Conservation (phyloP, 768 basidiomycete genomes). For the Strobilomyces confusus region DNA sequence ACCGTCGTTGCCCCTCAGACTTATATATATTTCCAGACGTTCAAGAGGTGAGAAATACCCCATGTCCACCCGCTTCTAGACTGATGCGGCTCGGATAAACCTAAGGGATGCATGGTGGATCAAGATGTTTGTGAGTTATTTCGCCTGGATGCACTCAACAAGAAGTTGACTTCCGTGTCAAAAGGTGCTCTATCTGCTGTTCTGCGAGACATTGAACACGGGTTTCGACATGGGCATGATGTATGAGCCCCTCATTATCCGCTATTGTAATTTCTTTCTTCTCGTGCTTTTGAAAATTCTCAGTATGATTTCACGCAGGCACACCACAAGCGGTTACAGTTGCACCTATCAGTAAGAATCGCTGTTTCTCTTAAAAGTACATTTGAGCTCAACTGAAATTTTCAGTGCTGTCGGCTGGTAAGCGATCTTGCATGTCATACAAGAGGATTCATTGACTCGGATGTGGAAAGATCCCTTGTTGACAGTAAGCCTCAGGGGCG, state of each 20-base stretch:
- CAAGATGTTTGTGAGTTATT: constrained; percentile 39
- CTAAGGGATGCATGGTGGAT: constrained; percentile 47
- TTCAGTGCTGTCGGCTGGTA: constrained; percentile 15
- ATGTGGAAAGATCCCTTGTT: constrained; percentile 38
- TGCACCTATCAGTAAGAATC: constrained; percentile 5
- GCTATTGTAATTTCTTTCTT: constrained; percentile 37
- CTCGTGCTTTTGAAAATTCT: neutral
- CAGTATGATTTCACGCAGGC: constrained; percentile 29
- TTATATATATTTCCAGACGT: constrained; percentile 44
- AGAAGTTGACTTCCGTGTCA: neutral
- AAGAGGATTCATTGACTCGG: neutral
- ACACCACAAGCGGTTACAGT: neutral
- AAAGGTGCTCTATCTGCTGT: constrained; percentile 41
- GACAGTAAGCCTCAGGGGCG: constrained; percentile 31
- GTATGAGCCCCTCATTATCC: constrained; percentile 43
- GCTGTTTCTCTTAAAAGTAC: neutral
- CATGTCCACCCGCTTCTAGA: neutral
- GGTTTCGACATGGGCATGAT: constrained; percentile 44
- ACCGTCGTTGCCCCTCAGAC: constrained; percentile 26
- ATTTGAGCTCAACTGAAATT: constrained; percentile 17
- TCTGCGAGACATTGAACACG: constrained; percentile 48
- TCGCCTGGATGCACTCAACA: neutral
- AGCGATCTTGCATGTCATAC: neutral
- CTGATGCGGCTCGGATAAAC: neutral
- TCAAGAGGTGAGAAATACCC: constrained; percentile 31